Base-by-base conservation (phyloP, 495 filamentous ascomycete genomes). In the Friedmanniomyces simplex region DNA sequence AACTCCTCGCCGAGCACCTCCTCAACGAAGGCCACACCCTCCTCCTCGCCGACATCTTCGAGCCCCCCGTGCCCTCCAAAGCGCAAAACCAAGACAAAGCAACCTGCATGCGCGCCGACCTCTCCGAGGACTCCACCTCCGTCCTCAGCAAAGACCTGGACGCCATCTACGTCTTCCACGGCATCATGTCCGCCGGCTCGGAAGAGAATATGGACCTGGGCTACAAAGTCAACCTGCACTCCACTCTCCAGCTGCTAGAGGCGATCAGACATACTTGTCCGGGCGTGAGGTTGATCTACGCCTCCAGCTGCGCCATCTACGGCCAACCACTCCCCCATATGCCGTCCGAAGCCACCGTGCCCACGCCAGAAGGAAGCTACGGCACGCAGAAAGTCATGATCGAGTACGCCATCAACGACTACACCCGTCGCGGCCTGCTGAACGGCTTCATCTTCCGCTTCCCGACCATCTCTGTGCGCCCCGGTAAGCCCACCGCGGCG, bases 171-270 rank as follows among this genome's bases (percentile, higher is more conserved):
- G 67, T 90, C 53, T 82, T 94, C 63, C 88, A 94, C 70, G 88
- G 88, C 47, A 88, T 94, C 71, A 91, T 91, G 88, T 88, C 84
- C 36, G 79, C 82, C 21, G 85, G 83, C 46, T 76, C 82, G 18
- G 88, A 94, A 67, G 82, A 82, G 24, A 77, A 91, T 67, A 83
- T 87, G 63, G 85, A 88, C 46, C 74, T 87, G 14, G 87, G 85
- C 2, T 75, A 88, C 52, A 68, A 69, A 41, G 86, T 89, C 51
- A 94, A 94, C 68, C 74, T 94, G 34, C 79, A 89, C 68, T 77
- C 83, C n/a, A 82, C 81, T 2, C 74, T 82, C 16, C 70, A 72
- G 28, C 73, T 91, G 43, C 73, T 89, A 28, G 79, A 88, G 49
- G 70, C 73, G 28, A 74, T 89, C 6, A 78, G 81, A 25, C 62